Base-by-base conservation (phyloP, 2,329 filamentous ascomycete species). In the Tothia fuscella region DNA sequence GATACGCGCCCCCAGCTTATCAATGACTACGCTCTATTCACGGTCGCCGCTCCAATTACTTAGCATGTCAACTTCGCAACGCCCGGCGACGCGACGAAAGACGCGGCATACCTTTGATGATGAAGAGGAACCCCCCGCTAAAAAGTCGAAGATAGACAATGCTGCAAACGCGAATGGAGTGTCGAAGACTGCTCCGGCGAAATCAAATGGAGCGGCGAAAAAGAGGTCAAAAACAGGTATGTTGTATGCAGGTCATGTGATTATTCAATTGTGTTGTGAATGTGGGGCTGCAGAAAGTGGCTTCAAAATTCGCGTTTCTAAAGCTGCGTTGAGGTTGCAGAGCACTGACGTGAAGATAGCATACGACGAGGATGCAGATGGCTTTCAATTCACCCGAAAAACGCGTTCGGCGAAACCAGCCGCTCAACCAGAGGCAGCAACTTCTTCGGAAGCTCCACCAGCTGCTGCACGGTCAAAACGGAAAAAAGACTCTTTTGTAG, bases 281-380 rank as follows among this genome's bases (percentile, higher is more conserved):
- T 6, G n/a, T n/a, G 9, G 26, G 26, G 26, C 26, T 29, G 26
- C n/a, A 29, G 26, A n/a, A n/a, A n/a, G n/a, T n/a, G n/a, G n/a
- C n/a, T n/a, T n/a, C n/a, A n/a, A n/a, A n/a, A 10, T 29, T 29
- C 14, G 10, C 26, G 26, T 10, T 14, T n/a, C n/a, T n/a, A 14
- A 29, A 10, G 26, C 14, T 29, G 10, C 10, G 26, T 10, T 10
- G 26, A 10, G 26, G 13, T 29, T 29, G 10, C 14, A 29, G 10
- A 10, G 26, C 14, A 29, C 26, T 29, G 26, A 10, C 26, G 10
- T 29, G 26, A 29, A 14, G 33, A 56, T 58, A 54, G 64, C 62
- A 39, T 66, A 66, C 46, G 60, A 64, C 16, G 64, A 69, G 50
- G 55, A 65, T 25, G 65, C 64, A 42, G 67, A 68, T 42, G 67